Evolutionary conservation across 176 grass and related monocot genomes (phyloP).

Genomic region (Oryza glaberrima): DNA sequence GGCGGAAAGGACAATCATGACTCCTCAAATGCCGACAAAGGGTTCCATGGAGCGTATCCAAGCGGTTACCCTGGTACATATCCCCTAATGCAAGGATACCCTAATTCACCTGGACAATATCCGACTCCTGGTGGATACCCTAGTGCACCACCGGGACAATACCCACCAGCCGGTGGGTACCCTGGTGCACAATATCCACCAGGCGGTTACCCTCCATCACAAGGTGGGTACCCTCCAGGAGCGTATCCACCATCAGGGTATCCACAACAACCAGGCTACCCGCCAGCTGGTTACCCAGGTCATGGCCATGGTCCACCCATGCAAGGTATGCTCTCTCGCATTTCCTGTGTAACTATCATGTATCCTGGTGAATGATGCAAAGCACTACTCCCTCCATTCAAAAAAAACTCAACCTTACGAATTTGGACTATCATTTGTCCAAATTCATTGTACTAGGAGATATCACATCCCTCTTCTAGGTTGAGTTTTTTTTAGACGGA

Average conservation of each 20-base stretch:
- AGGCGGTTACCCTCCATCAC: not conserved
- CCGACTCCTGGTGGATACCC: not conserved
- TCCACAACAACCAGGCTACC: constrained; percentile 25
- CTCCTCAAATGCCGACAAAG: constrained; percentile 40
- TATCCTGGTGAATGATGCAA: not conserved
- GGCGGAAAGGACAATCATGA: constrained; percentile 60
- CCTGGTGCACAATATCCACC: not conserved
- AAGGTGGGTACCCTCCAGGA: not conserved
- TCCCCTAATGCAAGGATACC: constrained; percentile 49
- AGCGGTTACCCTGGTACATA: constrained; percentile 10
- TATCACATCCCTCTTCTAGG: no score
- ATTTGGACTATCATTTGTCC: no score
- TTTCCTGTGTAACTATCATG: not conserved
- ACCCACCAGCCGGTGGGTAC: not conserved
- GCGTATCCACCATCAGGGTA: not conserved
- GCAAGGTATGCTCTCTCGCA: not conserved
- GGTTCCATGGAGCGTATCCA: constrained; percentile 43
- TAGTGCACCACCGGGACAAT: not conserved
- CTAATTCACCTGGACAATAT: constrained; percentile 7
- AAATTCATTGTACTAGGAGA: no score
- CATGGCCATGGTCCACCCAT: constrained; percentile 34
- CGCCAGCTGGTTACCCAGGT: constrained; percentile 47
- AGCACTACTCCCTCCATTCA: not conserved
- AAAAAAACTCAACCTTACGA: no score
- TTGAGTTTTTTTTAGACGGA: no score